Conservation (phyloP, 306 rosid genomes). For the Rubus idaeus region DNA sequence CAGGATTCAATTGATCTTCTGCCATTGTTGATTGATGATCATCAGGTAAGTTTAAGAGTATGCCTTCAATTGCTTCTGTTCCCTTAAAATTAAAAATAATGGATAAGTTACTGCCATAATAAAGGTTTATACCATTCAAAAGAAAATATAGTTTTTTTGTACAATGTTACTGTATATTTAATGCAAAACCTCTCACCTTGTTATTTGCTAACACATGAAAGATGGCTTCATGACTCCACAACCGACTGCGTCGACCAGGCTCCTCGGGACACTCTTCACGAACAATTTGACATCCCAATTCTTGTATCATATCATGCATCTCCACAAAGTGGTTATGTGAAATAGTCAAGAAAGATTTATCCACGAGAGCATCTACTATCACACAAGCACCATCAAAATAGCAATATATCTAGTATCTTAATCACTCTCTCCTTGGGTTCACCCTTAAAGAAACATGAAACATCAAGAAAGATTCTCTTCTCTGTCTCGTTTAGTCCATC, state of each 20-base stretch:
- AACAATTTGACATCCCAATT: background rate
- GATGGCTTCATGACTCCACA: background rate
- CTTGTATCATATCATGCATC: background rate
- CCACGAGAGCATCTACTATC: background rate
- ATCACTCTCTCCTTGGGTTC: background rate
- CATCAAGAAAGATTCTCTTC: background rate
- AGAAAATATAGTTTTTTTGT: no score
- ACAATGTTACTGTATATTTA: background rate
- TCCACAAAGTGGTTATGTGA: background rate
- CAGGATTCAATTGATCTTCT: conserved; percentile 11
- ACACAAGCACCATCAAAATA: no score
- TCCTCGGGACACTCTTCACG: background rate
- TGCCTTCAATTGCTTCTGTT: conserved; percentile 6
- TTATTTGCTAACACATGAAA: no score
- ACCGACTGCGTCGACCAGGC: background rate
- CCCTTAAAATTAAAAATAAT: background rate
- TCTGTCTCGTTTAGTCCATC: background rate
- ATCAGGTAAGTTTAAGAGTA: background rate
- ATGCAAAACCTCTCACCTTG: background rate
- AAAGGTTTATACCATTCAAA: background rate
- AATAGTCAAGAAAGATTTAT: background rate
- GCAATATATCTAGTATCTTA: background rate
- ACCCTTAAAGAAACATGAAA: background rate
- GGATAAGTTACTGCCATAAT: background rate
- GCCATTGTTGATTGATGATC: background rate